Percentiles rank a stretch among this genome's conserved stretches.
Conservation (phyloP, 208 protist species). For the Leishmania turanica region DNA sequence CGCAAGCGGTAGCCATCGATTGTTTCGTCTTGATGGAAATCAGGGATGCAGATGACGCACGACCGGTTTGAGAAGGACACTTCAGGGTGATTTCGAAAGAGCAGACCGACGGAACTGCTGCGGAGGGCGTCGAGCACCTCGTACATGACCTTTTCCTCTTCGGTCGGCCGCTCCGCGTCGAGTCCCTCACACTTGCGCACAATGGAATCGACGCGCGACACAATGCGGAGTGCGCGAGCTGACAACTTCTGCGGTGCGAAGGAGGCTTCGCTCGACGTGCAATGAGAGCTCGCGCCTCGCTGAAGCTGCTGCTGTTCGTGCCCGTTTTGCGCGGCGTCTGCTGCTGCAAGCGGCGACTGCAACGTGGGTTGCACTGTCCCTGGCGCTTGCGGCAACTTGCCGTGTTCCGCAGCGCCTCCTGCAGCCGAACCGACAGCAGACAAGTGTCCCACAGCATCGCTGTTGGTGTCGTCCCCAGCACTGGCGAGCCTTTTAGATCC, state of each 20-base stretch:
- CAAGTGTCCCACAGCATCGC: background rate
- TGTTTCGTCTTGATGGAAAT: constrained; percentile 58
- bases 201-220: constrained; percentile 45
- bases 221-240: constrained; percentile 33
- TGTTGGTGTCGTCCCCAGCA: background rate
- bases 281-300: background rate
- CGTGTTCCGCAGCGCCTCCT: background rate
- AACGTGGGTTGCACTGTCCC: background rate
- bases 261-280: background rate
- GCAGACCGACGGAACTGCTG: constrained; percentile 46
- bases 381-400: background rate
- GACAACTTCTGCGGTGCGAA: constrained; percentile 21
- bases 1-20: constrained; percentile 57
- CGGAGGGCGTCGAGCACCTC: constrained; percentile 49
- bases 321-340: background rate
- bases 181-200: constrained; percentile 43
- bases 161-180: constrained; percentile 24
- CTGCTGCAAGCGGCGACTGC: background rate
- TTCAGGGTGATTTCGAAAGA: constrained; percentile 76
- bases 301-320: constrained; percentile 5
- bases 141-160: constrained; percentile 49
- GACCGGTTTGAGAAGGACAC: constrained; percentile 80
- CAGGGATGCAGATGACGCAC: constrained; percentile 66
- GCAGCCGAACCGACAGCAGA: no score
- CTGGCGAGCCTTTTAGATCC: background rate